Evolutionary conservation across 2,329 filamentous ascomycete species (phyloP), one percentile per base, ranked within the genome.

Genomic region (Dactylella cylindrospora): DNA sequence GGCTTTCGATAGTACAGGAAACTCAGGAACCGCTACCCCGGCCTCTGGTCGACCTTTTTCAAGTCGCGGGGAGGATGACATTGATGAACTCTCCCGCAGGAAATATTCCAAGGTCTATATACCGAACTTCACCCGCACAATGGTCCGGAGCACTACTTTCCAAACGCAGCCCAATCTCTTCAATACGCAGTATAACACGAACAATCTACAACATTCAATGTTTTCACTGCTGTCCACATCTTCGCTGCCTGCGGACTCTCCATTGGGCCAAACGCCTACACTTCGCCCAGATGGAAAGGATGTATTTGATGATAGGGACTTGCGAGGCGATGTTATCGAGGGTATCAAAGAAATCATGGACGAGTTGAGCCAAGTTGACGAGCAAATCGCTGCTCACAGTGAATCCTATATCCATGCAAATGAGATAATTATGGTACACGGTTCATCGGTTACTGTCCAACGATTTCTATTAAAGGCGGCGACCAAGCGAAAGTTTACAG

Each of bases 281-380:
- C 32, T 46, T n/a, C 57, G 26, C 33, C 52, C 43, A 5, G 52
- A 59, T 31, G 25, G 8, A 7, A 53, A 22, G 35, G 40, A 43
- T n/a, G 29, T 33, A 9, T 55, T 64, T 29, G 65, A 65, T 12
- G 64, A 68, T 23, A 65, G 64, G 61, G 86, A 94, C 65, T 78
- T 97, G 57, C 86, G 90, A 62, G 88, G 88, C 10, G 93, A 97
- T 73, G 86, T 97, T 20, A 84, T 96, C 66, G 88, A 93, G 68
- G 93, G 90, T 33, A 96, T 98, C 69, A 84, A 89, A 69, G 93
- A 98, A 72, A 90, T 98, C 61, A 87, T 95, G 73, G 93, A 98
- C 70, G 93, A 98, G 74, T 84, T 98, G 53, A 85, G 86, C 66
- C 86, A 91, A 71, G 90, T 90, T 5, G 93, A 96, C 71, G 89